Evolutionary conservation across 2,329 filamentous ascomycete species (phyloP).

Genomic region (Aspergillus sp.): DNA sequence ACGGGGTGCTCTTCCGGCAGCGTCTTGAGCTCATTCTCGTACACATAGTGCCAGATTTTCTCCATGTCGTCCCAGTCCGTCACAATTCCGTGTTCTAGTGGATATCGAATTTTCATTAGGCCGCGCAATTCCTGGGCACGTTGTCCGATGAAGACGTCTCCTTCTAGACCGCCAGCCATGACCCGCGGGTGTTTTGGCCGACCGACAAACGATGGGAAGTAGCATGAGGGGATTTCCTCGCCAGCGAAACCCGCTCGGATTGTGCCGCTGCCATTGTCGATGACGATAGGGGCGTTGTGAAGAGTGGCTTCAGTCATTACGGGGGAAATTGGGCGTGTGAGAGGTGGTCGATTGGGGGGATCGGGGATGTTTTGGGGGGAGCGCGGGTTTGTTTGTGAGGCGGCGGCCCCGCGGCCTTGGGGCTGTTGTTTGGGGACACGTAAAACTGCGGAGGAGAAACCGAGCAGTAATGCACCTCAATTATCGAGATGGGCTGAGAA

Average conservation of each 20-base stretch:
- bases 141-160: slow-evolving; percentile 94
- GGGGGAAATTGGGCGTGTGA: slow-evolving; percentile 15
- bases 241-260: slow-evolving; percentile 96
- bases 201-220: slow-evolving; percentile 95
- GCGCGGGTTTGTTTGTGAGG: slow-evolving; percentile 21
- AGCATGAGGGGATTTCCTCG: slow-evolving; percentile 93
- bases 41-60: slow-evolving; percentile 98
- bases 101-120: slow-evolving; percentile 91
- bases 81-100: slow-evolving; percentile 94
- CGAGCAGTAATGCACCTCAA: neutral
- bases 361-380: slow-evolving; percentile 18
- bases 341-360: slow-evolving; percentile 2
- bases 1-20: slow-evolving; percentile 98
- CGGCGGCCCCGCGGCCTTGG: slow-evolving; percentile 35
- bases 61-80: slow-evolving; percentile 99
- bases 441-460: neutral
- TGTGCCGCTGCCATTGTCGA: slow-evolving; percentile 97
- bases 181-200: slow-evolving; percentile 93
- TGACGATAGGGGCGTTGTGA: slow-evolving; percentile 96
- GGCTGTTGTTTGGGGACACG: slow-evolving; percentile 2
- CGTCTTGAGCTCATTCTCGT: slow-evolving; percentile 92
- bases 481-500: slow-evolving; percentile 14
- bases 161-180: slow-evolving; percentile 92
- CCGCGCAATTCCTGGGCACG: slow-evolving; percentile 88
- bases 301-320: slow-evolving; percentile 66